Evolutionary conservation across 352 stramenopile species (phyloP).

Genomic region (Achlya hypogyna): DNA sequence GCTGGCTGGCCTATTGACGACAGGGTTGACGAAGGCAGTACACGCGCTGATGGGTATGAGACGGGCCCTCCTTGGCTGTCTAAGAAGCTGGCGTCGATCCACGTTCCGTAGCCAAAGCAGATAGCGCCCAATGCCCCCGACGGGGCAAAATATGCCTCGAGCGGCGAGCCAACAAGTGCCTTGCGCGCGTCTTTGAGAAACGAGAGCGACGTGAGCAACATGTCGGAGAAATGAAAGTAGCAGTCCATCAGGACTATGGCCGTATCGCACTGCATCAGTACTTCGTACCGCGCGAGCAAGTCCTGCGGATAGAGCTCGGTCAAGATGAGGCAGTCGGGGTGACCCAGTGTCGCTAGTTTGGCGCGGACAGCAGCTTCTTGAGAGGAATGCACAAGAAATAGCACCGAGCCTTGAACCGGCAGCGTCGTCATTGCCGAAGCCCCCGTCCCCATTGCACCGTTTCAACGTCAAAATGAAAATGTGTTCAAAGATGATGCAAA

Average conservation of each 20-base stretch:
- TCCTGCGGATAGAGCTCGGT: conserved; percentile 33
- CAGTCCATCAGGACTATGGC: conserved; percentile 35
- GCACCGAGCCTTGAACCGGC: too few relatives aligned
- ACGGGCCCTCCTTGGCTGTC: conserved; percentile 21
- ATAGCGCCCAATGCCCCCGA: conserved; percentile 38
- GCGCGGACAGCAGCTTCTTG: not conserved
- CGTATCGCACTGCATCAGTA: conserved; percentile 25
- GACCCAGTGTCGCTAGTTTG: not conserved
- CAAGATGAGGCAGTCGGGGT: conserved; percentile 25
- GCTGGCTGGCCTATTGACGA: not conserved
- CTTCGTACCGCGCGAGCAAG: conserved; percentile 24
- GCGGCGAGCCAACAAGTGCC: conserved; percentile 27
- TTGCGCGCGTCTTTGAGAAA: conserved; percentile 43
- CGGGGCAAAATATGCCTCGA: conserved; percentile 34
- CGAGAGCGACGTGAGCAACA: conserved; percentile 36
- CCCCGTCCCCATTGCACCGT: too few relatives aligned
- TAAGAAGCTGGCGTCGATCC: conserved; percentile 30
- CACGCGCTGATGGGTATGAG: conserved; percentile 6
- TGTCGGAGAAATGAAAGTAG: conserved; percentile 28
- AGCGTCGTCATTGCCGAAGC: too few relatives aligned
- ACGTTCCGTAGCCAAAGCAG: conserved; percentile 35
- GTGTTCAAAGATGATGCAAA: too few relatives aligned
- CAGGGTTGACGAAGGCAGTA: not conserved
- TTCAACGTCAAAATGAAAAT: too few relatives aligned
- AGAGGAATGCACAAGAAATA: not conserved